Evolutionary conservation across 345 rosid species (phyloP), one percentile per base, ranked within the genome.

Genomic region (Rubroshorea leprosula): DNA sequence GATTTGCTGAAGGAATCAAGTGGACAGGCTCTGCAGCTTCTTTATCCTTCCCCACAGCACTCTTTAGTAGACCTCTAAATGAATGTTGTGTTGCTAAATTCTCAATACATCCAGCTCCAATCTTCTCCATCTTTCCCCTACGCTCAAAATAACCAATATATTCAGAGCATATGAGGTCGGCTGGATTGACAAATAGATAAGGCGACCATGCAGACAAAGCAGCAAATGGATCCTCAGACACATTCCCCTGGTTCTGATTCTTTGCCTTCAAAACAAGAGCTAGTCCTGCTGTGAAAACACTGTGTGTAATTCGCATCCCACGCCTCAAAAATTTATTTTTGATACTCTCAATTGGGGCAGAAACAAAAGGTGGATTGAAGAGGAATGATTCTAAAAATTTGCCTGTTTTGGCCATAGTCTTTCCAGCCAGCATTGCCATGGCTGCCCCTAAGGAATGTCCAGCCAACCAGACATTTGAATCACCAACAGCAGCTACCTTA

Each of bases 381-480:
- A 87, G 83, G 39, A 80, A 90, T 17, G 92, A 68, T 68, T 80
- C 76, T 0, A 87, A 70, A 22, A 82, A 74, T 50, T 54, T 46
- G 5, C 93, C 86, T 0, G 83, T 66, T 73, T 81, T 75, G 19
- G 87, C 92, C 74, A 82, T 71, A 43, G 81, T 85, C 77, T 83
- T 90, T 54, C 96, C 95, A 0, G 86, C 83, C 27, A 87, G 77
- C 73, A 87, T 59, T 12, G 87, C 93, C 83, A 87, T 73, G 65
- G 95, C 87, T 39, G 96, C 80, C 52, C 99, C 97, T 16, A 93
- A 81, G 61, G 95, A 90, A 68, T 93, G 96, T 56, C 99, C 99
- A 6, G 92, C 89, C 61, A 93, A 59, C 97, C 96, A 93, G 27
- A 90, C 82, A 51, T 82, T 82, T 0, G 89, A 82, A 31, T 62